Conservation (phyloP, 1,284 basidiomycete genomes). For the Cutaneotrichosporon arboriforme region DNA sequence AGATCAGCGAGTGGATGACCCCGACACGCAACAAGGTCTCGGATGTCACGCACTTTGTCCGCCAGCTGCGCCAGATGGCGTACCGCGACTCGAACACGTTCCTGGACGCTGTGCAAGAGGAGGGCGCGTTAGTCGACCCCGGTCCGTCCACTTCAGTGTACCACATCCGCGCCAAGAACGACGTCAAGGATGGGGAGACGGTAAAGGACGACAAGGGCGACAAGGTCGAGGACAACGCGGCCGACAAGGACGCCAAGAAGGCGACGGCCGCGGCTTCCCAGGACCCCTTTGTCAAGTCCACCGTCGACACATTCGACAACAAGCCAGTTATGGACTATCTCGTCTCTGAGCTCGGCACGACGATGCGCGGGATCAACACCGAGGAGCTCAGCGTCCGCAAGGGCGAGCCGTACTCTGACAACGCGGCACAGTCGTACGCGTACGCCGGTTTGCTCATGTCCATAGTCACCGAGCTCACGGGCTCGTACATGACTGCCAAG, state of each 20-base stretch:
- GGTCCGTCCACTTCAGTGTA: conserved; percentile 55
- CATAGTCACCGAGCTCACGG: conserved; percentile 81
- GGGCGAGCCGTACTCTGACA: conserved; percentile 7
- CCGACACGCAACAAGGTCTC: conserved; percentile 63
- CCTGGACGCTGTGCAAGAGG: conserved; percentile 63
- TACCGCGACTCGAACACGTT: conserved; percentile 76
- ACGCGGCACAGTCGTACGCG: conserved; percentile 12
- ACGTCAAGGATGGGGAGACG: not conserved
- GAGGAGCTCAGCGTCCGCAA: conserved; percentile 13
- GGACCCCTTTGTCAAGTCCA: conserved; percentile 52
- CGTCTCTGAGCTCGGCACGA: conserved; percentile 27
- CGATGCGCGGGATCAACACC: conserved; percentile 13
- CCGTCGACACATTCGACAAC: conserved; percentile 14
- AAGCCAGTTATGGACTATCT: conserved; percentile 32
- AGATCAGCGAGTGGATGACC: conserved; percentile 70
- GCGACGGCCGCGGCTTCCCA: not conserved
- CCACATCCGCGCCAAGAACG: conserved; percentile 56
- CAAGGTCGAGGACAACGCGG: not conserved
- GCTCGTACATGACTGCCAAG: conserved; percentile 91
- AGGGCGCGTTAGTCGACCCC: conserved; percentile 67
- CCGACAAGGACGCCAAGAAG: conserved; percentile 9
- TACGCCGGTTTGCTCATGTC: conserved; percentile 88
- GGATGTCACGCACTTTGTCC: conserved; percentile 69
- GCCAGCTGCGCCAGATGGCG: conserved; percentile 71
- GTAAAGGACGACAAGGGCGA: not conserved